Base-by-base conservation (phyloP, 805 yeast genomes). In the Candida gorgasii region DNA sequence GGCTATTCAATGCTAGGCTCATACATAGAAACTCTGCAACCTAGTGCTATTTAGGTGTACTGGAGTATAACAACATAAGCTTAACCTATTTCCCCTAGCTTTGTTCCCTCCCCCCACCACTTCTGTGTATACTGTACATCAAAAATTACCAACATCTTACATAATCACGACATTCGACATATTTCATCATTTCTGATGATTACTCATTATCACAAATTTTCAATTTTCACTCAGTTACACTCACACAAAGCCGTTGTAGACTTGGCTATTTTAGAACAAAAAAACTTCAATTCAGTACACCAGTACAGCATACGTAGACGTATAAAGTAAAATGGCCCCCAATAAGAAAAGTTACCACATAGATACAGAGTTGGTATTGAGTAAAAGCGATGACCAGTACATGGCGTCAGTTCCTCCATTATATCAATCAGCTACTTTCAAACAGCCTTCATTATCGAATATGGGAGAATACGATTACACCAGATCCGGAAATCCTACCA, bases 371-470 rank as follows among this genome's bases (percentile, higher is more conserved):
- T 71, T 86, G 42, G 90, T 86, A 20, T 74, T 70, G 47, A 64
- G 79, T 35, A 76, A 75, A 49, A 73, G 81, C 52, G 47, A 47
- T 13, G 97, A 90, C 64, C 84, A 80, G 54, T 78, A 82, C 70
- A 79, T 83, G 48, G 80, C 97, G 1, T 84, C 93, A 4, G 83
- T 84, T 19, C 88, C 95, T 8, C 97, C 98, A 3, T 72, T 90
- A 30, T 90, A 90, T 65, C 95, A 88, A 62, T 80, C 93, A 0
- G 96, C 98, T n/a, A 90, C 98, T 5, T 90, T 90, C 72, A 89
- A 89, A 64, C 93, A 87, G 62, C 75, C 74, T 34, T 78, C 86
- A 0, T 67, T 87, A 47, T 70, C 78, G 29, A 81, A 84, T 53
- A 78, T 86, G 83, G 92, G 95, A 2, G 78, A 75, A 47, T 71